phyloP scores from a whole-genome alignment of 2,329 filamentous ascomycete species.

The Colletotrichum sidae region DNA sequence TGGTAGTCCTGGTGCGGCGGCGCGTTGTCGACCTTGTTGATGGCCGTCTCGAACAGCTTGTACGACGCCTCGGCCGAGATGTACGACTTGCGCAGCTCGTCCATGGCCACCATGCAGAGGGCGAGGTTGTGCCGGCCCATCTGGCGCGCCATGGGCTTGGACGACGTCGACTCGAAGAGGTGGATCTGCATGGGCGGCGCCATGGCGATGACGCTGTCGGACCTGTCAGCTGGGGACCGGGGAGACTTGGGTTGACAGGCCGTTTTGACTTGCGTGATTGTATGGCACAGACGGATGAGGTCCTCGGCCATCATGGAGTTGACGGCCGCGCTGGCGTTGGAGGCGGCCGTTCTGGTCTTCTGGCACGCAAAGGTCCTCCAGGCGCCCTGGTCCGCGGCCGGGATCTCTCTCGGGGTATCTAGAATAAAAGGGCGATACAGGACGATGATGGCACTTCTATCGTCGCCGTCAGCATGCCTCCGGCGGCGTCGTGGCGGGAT shows the following conservation, averaged over 20 bases:
- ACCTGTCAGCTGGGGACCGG: not conserved
- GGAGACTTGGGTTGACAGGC: too few species aligned
- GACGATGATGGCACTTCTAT: conserved; percentile 22
- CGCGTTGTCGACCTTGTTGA: conserved; percentile 22
- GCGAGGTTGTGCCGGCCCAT: conserved; percentile 32
- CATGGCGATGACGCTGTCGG: conserved; percentile 18
- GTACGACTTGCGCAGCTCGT: conserved; percentile 30
- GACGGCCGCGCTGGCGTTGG: conserved; percentile 18
- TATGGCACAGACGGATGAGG: conserved; percentile 23
- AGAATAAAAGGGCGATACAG: conserved; percentile 33
- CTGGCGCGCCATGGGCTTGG: conserved; percentile 29
- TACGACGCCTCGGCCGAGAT: conserved; percentile 27
- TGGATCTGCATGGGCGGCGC: conserved; percentile 35
- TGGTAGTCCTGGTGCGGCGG: conserved; percentile 9
- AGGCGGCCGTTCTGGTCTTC: conserved; percentile 27
- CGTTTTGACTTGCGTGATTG: conserved; percentile 14
- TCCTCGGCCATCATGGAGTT: conserved; percentile 32
- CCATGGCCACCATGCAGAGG: conserved; percentile 32
- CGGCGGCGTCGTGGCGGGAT: not conserved
- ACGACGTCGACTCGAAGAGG: conserved; percentile 28
- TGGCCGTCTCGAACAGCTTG: conserved; percentile 28
- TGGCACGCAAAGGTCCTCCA: conserved; percentile 28
- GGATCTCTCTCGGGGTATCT: conserved; percentile 23
- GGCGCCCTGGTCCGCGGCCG: conserved; percentile 20
- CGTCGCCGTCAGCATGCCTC: not conserved